Conservation (phyloP, 2,329 filamentous ascomycete genomes). For the Aspergillus sp. region DNA sequence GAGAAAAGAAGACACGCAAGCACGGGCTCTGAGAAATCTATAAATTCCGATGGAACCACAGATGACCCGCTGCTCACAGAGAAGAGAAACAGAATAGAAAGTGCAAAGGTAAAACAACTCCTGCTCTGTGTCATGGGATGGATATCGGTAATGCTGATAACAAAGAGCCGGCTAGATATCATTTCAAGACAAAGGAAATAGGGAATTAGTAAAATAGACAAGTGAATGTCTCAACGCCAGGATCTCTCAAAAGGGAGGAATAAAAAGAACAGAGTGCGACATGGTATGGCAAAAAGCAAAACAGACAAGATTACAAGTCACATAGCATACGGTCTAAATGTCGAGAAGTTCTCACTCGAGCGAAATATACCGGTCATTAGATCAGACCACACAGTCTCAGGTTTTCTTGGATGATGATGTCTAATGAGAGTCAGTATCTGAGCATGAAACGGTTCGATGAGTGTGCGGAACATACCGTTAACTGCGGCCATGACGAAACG, state of each 20-base stretch:
- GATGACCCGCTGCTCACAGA: slow-evolving; percentile 21
- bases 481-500: slow-evolving; percentile 99
- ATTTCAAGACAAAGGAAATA: slow-evolving; percentile 29
- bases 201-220: slow-evolving; percentile 31
- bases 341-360: slow-evolving; percentile 31
- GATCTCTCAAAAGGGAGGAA: slow-evolving; percentile 34
- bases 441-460: not conserved
- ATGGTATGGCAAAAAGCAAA: slow-evolving; percentile 28
- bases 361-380: slow-evolving; percentile 56
- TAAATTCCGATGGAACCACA: slow-evolving; percentile 11
- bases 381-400: slow-evolving; percentile 95
- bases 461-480: slow-evolving; percentile 70
- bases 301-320: slow-evolving; percentile 33
- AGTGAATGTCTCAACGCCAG: slow-evolving; percentile 36
- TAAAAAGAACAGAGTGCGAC: slow-evolving; percentile 31
- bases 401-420: slow-evolving; percentile 99
- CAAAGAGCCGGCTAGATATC: slow-evolving; percentile 32
- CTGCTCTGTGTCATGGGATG: slow-evolving; percentile 29
- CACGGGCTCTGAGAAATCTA: slow-evolving; percentile 4
- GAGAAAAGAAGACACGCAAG: slow-evolving; percentile 11
- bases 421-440: slow-evolving; percentile 54
- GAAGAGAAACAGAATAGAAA: slow-evolving; percentile 18
- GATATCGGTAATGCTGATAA: slow-evolving; percentile 30
- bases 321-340: slow-evolving; percentile 36
- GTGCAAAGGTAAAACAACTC: slow-evolving; percentile 21